Base-by-base conservation (phyloP, 208 protist species). In the Leishmania guyanensis region DNA sequence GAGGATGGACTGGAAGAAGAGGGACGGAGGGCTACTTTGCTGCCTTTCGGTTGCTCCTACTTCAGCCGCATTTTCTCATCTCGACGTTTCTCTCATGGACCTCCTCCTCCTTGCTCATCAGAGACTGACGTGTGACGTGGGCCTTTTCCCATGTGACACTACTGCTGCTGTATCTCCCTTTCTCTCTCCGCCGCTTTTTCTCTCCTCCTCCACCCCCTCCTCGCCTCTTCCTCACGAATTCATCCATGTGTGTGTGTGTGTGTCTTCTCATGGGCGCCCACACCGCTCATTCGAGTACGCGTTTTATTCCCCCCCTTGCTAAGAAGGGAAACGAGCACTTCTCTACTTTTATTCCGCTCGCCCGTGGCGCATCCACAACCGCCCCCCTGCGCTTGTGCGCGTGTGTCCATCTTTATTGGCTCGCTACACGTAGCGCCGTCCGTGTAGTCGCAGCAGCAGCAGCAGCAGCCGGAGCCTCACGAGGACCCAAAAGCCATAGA, bases 361-460 rank as follows among this genome's bases (percentile, higher is more conserved):
- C 79, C 77, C 71, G 17, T 69, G 73, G 20, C 50, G 39, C 39
- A 3, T 20, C 20, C 33, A 22, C 68, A 6, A 14, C 39, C 26
- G 53, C 43, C 36, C 80, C 65, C n/a, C 58, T 58, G 54, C 54
- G 10, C 5, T 5, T n/a, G 39, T 14, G 70, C 29, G 26, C 20
- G 48, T 58, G 70, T 22, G 48, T n/a, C 26, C 16, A n/a, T 58
- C n/a, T 75, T 8, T 36, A 16, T 60, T 20, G 22, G 69, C 17
- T 12, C 36, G 36, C 58, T 82, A 73, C 80, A 79, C 84, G 77
- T 85, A 82, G 82, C 82, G 84, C 84, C 84, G 80, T 88, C 80
- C 84, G 84, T 82, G 62, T 64, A 80, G 54, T 77, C 53, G 48
- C 22, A 43, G 26, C 71, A 62, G 50, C 50, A 36, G 26, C 65